phyloP scores from a whole-genome alignment of 1,284 basidiomycete species.

The Sanghuangporus sanghuang region DNA sequence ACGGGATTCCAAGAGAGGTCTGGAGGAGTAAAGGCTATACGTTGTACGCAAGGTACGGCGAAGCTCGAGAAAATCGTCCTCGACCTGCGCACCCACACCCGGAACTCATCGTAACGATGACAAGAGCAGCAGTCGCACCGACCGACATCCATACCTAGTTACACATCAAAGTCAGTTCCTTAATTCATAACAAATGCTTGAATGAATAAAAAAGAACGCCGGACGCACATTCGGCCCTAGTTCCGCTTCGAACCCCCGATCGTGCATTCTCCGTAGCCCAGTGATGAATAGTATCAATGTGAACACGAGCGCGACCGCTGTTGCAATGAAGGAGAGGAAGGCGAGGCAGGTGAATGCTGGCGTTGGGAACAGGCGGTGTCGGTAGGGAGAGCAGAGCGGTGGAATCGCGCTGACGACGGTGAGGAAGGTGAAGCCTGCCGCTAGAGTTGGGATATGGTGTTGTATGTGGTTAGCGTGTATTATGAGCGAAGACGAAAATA shows the following conservation, averaged over 20 bases:
- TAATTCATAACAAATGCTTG: too few relatives aligned
- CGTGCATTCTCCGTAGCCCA: conserved; percentile 22
- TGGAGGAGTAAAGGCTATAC: background rate
- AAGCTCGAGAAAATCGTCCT: conserved; percentile 21
- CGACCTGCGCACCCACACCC: conserved; percentile 28
- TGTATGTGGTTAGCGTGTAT: background rate
- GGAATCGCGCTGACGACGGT: conserved; percentile 24
- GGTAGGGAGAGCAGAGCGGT: conserved; percentile 20
- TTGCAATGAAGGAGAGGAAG: conserved; percentile 23
- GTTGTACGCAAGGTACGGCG: conserved; percentile 16
- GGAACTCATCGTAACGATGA: conserved; percentile 24
- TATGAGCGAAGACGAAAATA: background rate
- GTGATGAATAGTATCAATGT: conserved; percentile 26
- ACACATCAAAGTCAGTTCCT: background rate
- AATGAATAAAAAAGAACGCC: background rate
- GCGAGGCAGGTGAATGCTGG: conserved; percentile 24
- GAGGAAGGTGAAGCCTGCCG: conserved; percentile 24
- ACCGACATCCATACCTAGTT: conserved; percentile 29
- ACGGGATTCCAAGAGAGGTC: background rate
- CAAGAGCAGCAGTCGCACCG: conserved; percentile 23
- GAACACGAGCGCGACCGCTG: conserved; percentile 24
- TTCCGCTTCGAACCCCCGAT: conserved; percentile 21
- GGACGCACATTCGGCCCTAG: conserved; percentile 27
- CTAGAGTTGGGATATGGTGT: conserved; percentile 15
- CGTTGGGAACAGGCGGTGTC: conserved; percentile 23